phyloP scores from a whole-genome alignment of 2,329 filamentous ascomycete species.

The Hawksworthiomyces lignivorus region DNA sequence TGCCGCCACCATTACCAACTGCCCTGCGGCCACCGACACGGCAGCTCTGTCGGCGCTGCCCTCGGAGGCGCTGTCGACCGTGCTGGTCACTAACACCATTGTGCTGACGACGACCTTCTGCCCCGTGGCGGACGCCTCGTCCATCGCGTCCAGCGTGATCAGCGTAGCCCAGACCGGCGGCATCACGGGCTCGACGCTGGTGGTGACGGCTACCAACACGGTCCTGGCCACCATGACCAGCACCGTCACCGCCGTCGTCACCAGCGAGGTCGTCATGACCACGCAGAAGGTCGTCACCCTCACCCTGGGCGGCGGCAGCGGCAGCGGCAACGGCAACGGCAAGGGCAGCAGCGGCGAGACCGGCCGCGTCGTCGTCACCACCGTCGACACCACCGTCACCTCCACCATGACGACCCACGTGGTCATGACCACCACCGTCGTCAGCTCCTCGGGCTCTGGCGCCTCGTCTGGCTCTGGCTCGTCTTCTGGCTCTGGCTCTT shows the following conservation, averaged over 20 bases:
- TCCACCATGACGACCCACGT: conserved; percentile 18
- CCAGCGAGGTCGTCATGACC: conserved; percentile 12
- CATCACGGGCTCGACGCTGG: conserved; percentile 31
- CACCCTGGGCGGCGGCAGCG: conserved; percentile 17
- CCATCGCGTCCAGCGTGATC: conserved; percentile 30
- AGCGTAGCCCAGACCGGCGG: conserved; percentile 23
- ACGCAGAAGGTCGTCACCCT: conserved; percentile 18
- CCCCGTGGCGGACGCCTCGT: conserved; percentile 32
- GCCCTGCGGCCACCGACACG: conserved; percentile 24
- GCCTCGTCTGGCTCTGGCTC: conserved; percentile 3
- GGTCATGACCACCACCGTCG: conserved; percentile 1
- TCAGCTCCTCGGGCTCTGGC: conserved; percentile 4
- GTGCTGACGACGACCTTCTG: conserved; percentile 32
- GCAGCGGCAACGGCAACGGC: conserved; percentile 9
- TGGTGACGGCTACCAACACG: conserved; percentile 23
- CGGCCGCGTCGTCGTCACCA: conserved; percentile 19
- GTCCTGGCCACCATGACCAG: conserved; percentile 18
- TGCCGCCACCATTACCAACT: conserved; percentile 19
- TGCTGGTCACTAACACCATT: conserved; percentile 31
- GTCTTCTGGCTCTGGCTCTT: neutral
- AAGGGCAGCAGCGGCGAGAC: conserved; percentile 2
- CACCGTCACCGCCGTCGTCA: conserved; percentile 15
- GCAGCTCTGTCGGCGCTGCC: conserved; percentile 29
- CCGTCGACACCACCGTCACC: conserved; percentile 17
- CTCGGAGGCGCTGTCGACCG: conserved; percentile 21